A percentile compares a stretch with the other conserved stretches of the same genome.
These are phyloP conservation scores for Gentiana macrophylla DNA, from an alignment of 257 asterid genomes.

Conservation along the genomic window DNA sequence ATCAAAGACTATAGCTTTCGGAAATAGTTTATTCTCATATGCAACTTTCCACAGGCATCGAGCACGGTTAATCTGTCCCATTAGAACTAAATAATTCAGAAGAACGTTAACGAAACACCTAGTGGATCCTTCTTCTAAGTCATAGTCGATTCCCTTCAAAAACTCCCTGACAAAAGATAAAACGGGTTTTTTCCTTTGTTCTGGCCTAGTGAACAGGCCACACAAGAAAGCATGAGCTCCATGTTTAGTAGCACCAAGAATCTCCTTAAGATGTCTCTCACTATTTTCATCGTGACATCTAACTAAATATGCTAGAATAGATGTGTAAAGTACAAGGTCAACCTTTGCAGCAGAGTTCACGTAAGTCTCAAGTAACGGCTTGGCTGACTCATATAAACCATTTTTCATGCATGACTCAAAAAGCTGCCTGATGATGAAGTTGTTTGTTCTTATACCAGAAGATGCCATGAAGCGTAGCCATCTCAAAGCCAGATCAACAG, in stretches of 20 bases:
- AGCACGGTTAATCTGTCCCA: constrained; percentile 98
- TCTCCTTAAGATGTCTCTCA: constrained; percentile 92
- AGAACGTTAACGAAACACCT: constrained; percentile 88
- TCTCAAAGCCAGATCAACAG: constrained; percentile 82
- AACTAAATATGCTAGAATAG: constrained; percentile 80
- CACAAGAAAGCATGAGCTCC: constrained; percentile 87
- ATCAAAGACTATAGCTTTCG: constrained; percentile 96
- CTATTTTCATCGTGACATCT: constrained; percentile 85
- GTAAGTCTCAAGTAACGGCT: constrained; percentile 85
- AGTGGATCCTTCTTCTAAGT: constrained; percentile 89
- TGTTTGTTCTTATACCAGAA: constrained; percentile 79
- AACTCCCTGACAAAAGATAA: constrained; percentile 80
- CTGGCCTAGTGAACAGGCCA: constrained; percentile 88
- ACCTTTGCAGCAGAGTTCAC: constrained; percentile 68
- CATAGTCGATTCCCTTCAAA: constrained; percentile 76
- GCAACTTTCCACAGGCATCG: constrained; percentile 99
- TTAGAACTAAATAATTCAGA: constrained; percentile 86
- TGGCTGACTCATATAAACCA: constrained; percentile 78
- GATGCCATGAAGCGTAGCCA: constrained; percentile 98
- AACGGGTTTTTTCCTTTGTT: constrained; percentile 83
- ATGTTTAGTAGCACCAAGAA: constrained; percentile 75
- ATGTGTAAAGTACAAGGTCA: constrained; percentile 88
- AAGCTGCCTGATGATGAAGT: constrained; percentile 87
- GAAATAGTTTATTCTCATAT: constrained; percentile 87
- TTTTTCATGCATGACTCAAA: constrained; percentile 95